These are phyloP conservation scores for Podila verticillata DNA, from an alignment of 192 early-diverging fungal species.

Conservation along the genomic window DNA sequence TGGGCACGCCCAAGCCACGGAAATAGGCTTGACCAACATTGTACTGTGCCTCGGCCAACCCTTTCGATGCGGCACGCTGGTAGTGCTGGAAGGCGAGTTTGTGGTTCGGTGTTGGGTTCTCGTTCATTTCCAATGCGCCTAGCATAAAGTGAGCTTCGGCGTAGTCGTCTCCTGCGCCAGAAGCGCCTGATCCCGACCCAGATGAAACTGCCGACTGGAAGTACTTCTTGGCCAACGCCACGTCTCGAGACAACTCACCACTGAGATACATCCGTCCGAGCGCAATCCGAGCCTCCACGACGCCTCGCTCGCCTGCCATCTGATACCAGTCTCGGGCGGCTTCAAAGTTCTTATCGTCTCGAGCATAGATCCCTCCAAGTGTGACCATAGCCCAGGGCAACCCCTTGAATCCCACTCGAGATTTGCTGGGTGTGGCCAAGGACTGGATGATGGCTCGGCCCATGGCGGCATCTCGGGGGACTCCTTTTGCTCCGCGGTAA, in stretches of 20 bases:
- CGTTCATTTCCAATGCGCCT: conserved; percentile 23
- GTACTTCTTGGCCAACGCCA: conserved; percentile 44
- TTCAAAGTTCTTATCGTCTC: conserved; percentile 47
- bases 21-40: conserved; percentile 58
- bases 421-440: conserved; percentile 31
- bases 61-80: conserved; percentile 60
- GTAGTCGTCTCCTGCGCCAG: conserved; percentile 3
- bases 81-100: conserved; percentile 58
- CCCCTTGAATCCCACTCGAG: conserved; percentile 24
- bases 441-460: conserved; percentile 51
- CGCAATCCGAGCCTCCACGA: conserved; percentile 47
- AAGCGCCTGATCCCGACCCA: neutral
- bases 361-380: conserved; percentile 56
- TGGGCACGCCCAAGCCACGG: conserved; percentile 53
- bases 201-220: conserved; percentile 50
- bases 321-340: conserved; percentile 58
- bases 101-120: conserved; percentile 24
- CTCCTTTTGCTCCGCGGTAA: conserved; percentile 56
- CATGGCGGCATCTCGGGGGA: conserved; percentile 35
- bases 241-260: conserved; percentile 25
- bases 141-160: conserved; percentile 39
- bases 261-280: conserved; percentile 53
- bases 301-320: conserved; percentile 50
- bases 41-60: conserved; percentile 63
- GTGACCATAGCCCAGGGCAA: conserved; percentile 57